Percentiles rank a stretch among this genome's conserved stretches.
Evolutionary conservation across 2,329 filamentous ascomycete species (phyloP).

Genomic region (Chalaropsis ovoidea): DNA sequence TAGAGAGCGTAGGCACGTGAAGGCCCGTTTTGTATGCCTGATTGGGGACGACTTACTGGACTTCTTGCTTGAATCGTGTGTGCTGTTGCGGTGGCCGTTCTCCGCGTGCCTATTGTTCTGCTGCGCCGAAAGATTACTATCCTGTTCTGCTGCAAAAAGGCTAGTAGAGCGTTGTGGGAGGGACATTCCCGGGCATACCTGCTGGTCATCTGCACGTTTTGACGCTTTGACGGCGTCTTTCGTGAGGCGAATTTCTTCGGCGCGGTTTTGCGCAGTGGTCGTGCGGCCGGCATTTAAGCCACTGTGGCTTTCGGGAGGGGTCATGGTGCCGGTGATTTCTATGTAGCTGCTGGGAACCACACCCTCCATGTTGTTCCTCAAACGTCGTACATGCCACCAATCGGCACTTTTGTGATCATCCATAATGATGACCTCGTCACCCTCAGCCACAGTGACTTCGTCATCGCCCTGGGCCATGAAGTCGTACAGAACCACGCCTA

Average conservation of each 20-base stretch:
- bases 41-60: conserved; percentile 51
- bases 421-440: conserved; percentile 81
- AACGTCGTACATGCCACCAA: conserved; percentile 90
- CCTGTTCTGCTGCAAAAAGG: conserved; percentile 55
- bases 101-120: conserved; percentile 48
- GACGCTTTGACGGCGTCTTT: conserved; percentile 62
- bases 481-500: conserved; percentile 80
- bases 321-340: conserved; percentile 64
- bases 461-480: conserved; percentile 96
- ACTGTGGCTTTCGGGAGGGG: conserved; percentile 40
- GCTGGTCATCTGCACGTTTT: conserved; percentile 34
- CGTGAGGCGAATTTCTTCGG: conserved; percentile 74
- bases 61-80: conserved; percentile 44
- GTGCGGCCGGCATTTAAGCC: conserved; percentile 49
- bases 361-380: conserved; percentile 89
- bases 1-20: background rate
- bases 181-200: conserved; percentile 66
- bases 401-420: conserved; percentile 91
- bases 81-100: conserved; percentile 33
- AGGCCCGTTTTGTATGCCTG: background rate
- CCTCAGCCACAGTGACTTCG: conserved; percentile 82
- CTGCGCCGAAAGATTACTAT: conserved; percentile 53
- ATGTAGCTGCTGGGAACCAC: conserved; percentile 96
- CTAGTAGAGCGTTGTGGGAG: conserved; percentile 73
- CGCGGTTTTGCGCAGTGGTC: conserved; percentile 62